Base-by-base conservation (phyloP, 768 basidiomycete genomes). In the Suillus alpinus region DNA sequence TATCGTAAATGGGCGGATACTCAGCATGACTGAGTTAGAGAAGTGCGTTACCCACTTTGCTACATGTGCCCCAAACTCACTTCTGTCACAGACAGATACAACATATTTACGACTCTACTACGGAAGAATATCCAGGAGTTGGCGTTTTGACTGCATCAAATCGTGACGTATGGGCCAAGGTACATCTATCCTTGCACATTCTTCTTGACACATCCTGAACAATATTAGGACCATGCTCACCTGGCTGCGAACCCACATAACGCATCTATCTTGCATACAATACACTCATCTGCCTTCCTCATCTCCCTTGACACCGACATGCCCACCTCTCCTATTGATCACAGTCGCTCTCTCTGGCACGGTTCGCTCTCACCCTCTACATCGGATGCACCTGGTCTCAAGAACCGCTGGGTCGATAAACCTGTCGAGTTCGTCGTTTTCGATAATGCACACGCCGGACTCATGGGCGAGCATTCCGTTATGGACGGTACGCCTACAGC, bases 381-480 rank as follows among this genome's bases (percentile, higher is more conserved):
- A 20, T 34, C 49, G 32, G 51, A 77, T 41, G 61, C 70, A 20
- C 67, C 70, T 8, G 87, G 87, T n/a, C 80, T 92, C 20, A 81
- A 83, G 40, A 90, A 89, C 62, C 85, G 91, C 46, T 92, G 89
- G 87, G 86, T 94, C 51, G 95, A 98, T 76, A 98, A 97, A 75
- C 95, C 95, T 9, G 72, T 86, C 60, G 85, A 98, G 71, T 87
- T 94, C 70, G 83, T 97, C 60, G 84, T 98, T 6, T 93, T 86
- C 68, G 91, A 92, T 71, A 91, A 93, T 64, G 85, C 80, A 13
- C 78, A 84, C 53, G 89, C 92, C 1, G 95, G 94, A 5, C 75
- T 97, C 67, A 90, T 96, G 84, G 95, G 95, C 50, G 95, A 98
- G 73, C 95, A 94, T 71, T 92, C 90, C 18, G 80, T 91, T 61